These are phyloP conservation scores for Phoma sp. DNA, from an alignment of 2,329 filamentous ascomycete species.

Conservation along the genomic window DNA sequence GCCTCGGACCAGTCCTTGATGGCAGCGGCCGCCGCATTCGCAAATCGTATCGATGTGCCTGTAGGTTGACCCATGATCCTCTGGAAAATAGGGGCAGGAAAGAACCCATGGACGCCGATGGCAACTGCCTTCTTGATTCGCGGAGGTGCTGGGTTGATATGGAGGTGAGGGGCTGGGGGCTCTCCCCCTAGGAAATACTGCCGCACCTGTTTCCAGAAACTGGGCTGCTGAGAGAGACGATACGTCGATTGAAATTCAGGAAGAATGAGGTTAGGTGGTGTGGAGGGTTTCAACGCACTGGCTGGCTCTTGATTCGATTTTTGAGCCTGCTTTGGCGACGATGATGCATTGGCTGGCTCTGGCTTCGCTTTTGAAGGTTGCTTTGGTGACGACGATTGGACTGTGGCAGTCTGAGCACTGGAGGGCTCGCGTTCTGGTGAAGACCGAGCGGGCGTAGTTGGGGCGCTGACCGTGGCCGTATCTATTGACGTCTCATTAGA, in stretches of 20 bases:
- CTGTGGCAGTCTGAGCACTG: slow-evolving; percentile 32
- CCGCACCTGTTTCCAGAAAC: slow-evolving; percentile 53
- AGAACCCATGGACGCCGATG: slow-evolving; percentile 93
- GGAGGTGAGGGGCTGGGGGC: slow-evolving; percentile 70
- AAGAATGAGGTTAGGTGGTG: slow-evolving; percentile 67
- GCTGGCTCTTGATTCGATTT: slow-evolving; percentile 36
- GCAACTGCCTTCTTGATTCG: slow-evolving; percentile 85
- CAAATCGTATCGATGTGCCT: slow-evolving; percentile 92
- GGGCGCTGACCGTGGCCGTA: slow-evolving; percentile 47
- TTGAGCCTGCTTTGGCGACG: slow-evolving; percentile 29
- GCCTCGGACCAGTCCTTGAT: slow-evolving; percentile 82
- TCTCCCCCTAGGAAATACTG: slow-evolving; percentile 53
- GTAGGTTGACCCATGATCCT: slow-evolving; percentile 93
- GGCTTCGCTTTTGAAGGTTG: slow-evolving; percentile 30
- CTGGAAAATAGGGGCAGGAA: slow-evolving; percentile 85
- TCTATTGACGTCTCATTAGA: slow-evolving; percentile 24
- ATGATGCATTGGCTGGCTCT: slow-evolving; percentile 27
- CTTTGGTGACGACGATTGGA: slow-evolving; percentile 30
- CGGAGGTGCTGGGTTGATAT: slow-evolving; percentile 69
- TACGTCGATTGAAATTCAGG: slow-evolving; percentile 75
- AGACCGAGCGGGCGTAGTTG: slow-evolving; percentile 36
- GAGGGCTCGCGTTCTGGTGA: slow-evolving; percentile 36
- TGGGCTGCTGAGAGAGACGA: slow-evolving; percentile 51
- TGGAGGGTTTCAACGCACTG: too few relatives aligned
- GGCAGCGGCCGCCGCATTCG: slow-evolving; percentile 81